Conservation (phyloP, 306 rosid genomes). For the Glycine tomentella region DNA sequence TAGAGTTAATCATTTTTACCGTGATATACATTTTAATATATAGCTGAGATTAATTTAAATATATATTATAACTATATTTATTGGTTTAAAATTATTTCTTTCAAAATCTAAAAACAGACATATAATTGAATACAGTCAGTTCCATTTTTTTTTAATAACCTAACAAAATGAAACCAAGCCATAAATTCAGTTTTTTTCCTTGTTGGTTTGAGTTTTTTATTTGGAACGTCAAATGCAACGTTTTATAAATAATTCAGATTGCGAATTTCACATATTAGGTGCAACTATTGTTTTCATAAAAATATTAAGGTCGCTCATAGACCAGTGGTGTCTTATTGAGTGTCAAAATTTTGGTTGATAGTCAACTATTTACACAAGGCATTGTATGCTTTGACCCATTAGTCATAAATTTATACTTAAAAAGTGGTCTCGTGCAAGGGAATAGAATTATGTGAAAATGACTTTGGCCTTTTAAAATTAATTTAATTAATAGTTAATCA, state of each 20-base stretch:
- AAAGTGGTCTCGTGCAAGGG: not conserved
- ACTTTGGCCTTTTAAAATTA: not conserved
- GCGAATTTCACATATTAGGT: not conserved
- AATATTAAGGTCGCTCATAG: not conserved
- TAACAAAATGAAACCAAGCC: not conserved
- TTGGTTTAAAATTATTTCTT: not conserved
- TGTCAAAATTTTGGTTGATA: not conserved
- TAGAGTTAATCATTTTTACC: too few relatives aligned
- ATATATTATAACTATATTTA: not conserved
- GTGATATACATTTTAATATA: too few relatives aligned
- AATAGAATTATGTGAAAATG: slow-evolving; percentile 9
- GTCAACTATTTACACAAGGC: not conserved
- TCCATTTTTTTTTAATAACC: not conserved
- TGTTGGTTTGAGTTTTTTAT: too few relatives aligned
- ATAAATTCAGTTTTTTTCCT: too few relatives aligned
- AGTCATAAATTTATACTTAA: not conserved
- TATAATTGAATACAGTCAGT: too few relatives aligned
- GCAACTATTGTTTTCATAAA: not conserved
- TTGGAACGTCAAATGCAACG: too few relatives aligned
- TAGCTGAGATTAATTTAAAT: too few relatives aligned
- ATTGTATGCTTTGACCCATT: slow-evolving; percentile 12
- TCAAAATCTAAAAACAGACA: not conserved
- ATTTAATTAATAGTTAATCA: slow-evolving; percentile 1
- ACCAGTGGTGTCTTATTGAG: not conserved
- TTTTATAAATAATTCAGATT: not conserved